A percentile compares a stretch with the other conserved stretches of the same genome.
Conservation (phyloP, 202 grass and related monocot genomes). For the Elaeis oleifera region DNA sequence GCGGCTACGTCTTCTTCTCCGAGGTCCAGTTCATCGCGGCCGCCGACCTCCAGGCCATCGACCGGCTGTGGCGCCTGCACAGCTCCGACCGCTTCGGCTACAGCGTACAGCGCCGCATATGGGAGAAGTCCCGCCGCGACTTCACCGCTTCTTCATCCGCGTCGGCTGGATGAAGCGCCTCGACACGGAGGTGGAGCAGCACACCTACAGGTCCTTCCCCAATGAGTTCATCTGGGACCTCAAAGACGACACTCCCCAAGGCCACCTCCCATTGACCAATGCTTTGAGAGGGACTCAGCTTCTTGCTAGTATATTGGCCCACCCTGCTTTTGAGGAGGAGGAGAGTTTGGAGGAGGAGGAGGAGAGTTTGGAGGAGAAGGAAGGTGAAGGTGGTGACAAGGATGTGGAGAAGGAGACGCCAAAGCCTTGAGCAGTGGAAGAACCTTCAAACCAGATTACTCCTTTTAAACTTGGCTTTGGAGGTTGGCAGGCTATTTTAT, state of each 20-base stretch:
- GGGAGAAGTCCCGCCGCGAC: slow-evolving; percentile 67
- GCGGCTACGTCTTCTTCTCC: slow-evolving; percentile 97
- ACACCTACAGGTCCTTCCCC: slow-evolving; percentile 81
- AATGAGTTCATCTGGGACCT: slow-evolving; percentile 92
- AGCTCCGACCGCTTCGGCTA: slow-evolving; percentile 77
- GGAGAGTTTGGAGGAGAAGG: slow-evolving; percentile 7
- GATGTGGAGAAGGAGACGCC: slow-evolving; percentile 38
- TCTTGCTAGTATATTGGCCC: slow-evolving; percentile 52
- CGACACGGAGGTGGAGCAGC: slow-evolving; percentile 76
- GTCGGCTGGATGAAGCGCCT: slow-evolving; percentile 98
- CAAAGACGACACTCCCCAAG: slow-evolving; percentile 66
- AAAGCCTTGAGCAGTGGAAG: slow-evolving; percentile 17
- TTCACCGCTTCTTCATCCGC: slow-evolving; percentile 90
- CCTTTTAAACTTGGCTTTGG: slow-evolving; percentile 33
- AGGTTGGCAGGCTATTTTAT: too few species aligned
- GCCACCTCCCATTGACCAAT: slow-evolving; percentile 93
- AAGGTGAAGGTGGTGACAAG: slow-evolving; percentile 6
- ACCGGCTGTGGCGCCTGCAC: slow-evolving; percentile 59
- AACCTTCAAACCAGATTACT: slow-evolving; percentile 79
- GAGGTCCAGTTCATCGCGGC: slow-evolving; percentile 71
- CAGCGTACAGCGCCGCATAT: slow-evolving; percentile 65
- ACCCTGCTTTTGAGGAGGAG: slow-evolving; percentile 49
- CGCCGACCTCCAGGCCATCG: slow-evolving; percentile 57
- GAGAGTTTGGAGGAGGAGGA: slow-evolving; percentile 26
- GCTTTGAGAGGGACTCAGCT: slow-evolving; percentile 89